Conservation (phyloP, 768 basidiomycete genomes). For the Suillus cothurnatus region DNA sequence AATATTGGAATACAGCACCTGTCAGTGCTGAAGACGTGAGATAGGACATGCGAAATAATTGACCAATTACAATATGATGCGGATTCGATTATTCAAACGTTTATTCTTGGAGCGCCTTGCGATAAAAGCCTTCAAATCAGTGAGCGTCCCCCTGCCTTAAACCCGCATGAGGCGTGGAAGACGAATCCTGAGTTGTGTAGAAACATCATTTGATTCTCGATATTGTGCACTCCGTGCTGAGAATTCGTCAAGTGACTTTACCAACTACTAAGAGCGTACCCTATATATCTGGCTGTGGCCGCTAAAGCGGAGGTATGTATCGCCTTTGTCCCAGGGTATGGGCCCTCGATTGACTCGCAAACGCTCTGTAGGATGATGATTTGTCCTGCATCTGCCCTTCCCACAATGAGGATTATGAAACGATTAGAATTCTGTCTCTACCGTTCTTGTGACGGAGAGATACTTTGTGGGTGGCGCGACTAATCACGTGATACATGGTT, state of each 20-base stretch:
- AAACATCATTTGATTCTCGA: not conserved
- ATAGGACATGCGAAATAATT: not conserved
- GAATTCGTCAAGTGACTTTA: not conserved
- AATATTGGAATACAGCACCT: not conserved
- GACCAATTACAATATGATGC: not conserved
- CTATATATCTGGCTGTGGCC: not conserved
- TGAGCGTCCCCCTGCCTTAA: not conserved
- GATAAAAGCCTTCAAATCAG: not conserved
- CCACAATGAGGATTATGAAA: not conserved
- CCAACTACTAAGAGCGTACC: not conserved
- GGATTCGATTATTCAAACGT: too few relatives aligned
- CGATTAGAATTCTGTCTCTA: too few relatives aligned
- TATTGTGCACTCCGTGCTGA: not conserved
- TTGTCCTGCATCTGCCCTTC: too few relatives aligned
- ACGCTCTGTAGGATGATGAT: not conserved
- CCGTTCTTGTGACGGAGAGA: too few relatives aligned
- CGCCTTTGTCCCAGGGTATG: not conserved
- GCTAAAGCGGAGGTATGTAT: not conserved
- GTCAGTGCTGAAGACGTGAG: not conserved
- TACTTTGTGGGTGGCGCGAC: too few relatives aligned
- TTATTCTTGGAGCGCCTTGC: not conserved
- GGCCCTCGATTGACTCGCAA: not conserved
- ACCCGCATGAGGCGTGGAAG: not conserved
- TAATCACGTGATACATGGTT: too few relatives aligned
- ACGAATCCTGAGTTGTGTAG: not conserved